These are phyloP conservation scores for Calycina marina DNA, from an alignment of 2,329 filamentous ascomycete genomes.

Conservation along the genomic window DNA sequence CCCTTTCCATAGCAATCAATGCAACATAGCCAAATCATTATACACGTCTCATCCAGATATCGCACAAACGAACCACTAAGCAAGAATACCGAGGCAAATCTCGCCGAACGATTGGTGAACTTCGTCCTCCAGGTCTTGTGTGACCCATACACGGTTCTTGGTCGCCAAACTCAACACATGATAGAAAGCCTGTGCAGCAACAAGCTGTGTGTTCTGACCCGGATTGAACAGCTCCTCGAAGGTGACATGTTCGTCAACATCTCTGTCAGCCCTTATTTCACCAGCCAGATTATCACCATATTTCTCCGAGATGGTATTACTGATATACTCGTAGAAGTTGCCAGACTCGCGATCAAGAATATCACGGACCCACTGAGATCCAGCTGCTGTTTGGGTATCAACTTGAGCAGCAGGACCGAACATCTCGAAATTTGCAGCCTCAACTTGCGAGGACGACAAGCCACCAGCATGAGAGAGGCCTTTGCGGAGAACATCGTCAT, in stretches of 20 bases:
- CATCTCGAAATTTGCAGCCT: slow-evolving; percentile 27
- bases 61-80: neutral
- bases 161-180: slow-evolving; percentile 59
- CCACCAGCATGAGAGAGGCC: slow-evolving; percentile 2
- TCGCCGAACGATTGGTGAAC: slow-evolving; percentile 10
- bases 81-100: slow-evolving; percentile 17
- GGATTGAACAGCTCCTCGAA: slow-evolving; percentile 60
- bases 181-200: slow-evolving; percentile 63
- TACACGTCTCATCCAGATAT: neutral
- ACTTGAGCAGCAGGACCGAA: slow-evolving; percentile 25
- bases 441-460: slow-evolving; percentile 10
- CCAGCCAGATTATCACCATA: slow-evolving; percentile 9
- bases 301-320: slow-evolving; percentile 25
- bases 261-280: slow-evolving; percentile 5
- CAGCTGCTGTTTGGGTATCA: slow-evolving; percentile 32
- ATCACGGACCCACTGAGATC: slow-evolving; percentile 33
- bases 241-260: slow-evolving; percentile 26
- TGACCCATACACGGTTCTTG: slow-evolving; percentile 45
- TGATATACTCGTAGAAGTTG: slow-evolving; percentile 49
- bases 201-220: slow-evolving; percentile 32
- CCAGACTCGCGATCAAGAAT: slow-evolving; percentile 41
- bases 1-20: no score
- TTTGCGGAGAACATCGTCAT: neutral
- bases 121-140: slow-evolving; percentile 31
- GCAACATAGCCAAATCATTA: no score